Evolutionary conservation across 768 basidiomycete species (phyloP), one percentile per base, ranked within the genome.

Genomic region (Tylopilus vinaceipallidus): DNA sequence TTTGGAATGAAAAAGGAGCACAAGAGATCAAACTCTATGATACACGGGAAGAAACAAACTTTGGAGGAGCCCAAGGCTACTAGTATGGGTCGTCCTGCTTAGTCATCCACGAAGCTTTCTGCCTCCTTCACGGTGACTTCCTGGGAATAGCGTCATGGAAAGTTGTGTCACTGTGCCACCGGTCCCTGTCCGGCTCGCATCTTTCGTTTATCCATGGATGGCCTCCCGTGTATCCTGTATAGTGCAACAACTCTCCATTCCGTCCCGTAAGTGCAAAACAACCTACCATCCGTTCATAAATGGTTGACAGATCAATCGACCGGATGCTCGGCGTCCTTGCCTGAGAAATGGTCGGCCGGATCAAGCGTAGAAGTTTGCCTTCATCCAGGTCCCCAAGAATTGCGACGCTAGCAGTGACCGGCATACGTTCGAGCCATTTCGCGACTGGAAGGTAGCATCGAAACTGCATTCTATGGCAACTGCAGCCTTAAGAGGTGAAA

Each of bases 261-360:
- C 26, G 19, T 47, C 41, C 36, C 44, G 42, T 39, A 54, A 55
- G 46, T 53, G 47, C 46, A 38, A 44, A 19, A 33, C 34, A 45
- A 49, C 54, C 17, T 36, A 32, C 29, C 47, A 40, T 19, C 42
- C 37, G 17, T 42, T 41, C 33, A 16, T 43, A 40, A 32, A 40
- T 37, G 35, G 41, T 13, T 32, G 24, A 29, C 27, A 29, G 6
- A 30, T 37, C 38, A 32, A 30, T 20, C 10, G 38, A 33, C 29
- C 44, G 8, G 33, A 34, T 24, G 17, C n/a, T 17, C n/a, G n/a
- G n/a, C n/a, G n/a, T n/a, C n/a, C 17, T 19, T 22, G 26, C 30
- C 42, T 42, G 22, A 39, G 33, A 36, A 24, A 17, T 24, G 12
- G 33, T n/a, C 57, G 63, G 60, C 49, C 62, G 63, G 62, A 63